phyloP scores from a whole-genome alignment of 768 basidiomycete genomes.

The Punctularia strigosozonata region DNA sequence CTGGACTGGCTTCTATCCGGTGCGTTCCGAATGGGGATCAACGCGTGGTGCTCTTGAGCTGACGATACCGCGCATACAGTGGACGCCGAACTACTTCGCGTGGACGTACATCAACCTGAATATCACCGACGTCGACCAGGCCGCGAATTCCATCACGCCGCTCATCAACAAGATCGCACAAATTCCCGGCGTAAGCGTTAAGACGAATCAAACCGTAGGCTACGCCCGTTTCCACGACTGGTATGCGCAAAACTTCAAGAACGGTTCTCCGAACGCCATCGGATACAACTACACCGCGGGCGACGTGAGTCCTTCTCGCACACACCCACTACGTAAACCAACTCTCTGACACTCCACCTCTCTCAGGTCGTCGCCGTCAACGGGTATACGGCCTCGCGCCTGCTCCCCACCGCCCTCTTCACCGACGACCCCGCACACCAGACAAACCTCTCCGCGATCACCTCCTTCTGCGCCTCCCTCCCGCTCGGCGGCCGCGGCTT shows the following conservation, averaged over 20 bases:
- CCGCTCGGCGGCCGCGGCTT: background rate
- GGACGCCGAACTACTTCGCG: background rate
- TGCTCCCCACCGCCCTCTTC: conserved; percentile 11
- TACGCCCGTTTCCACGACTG: conserved; percentile 7
- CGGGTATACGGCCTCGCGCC: conserved; percentile 10
- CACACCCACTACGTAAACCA: no score
- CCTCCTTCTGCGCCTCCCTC: background rate
- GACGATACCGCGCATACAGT: background rate
- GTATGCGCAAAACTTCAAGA: conserved; percentile 5
- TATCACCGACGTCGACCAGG: background rate
- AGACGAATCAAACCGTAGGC: conserved; percentile 4
- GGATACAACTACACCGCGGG: no score
- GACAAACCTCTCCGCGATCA: background rate
- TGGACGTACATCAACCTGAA: background rate
- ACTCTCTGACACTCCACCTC: no score
- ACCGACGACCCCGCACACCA: conserved; percentile 4
- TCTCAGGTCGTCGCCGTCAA: conserved; percentile 7
- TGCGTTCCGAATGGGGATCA: background rate
- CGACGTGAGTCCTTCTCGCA: no score
- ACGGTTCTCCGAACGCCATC: conserved; percentile 2
- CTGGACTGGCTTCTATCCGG: conserved; percentile 30
- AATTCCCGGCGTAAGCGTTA: background rate
- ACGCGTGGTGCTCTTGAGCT: conserved; percentile 6
- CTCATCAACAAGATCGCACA: no score
- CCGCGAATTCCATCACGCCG: background rate